These are phyloP conservation scores for Kuraishia ogatae DNA, from an alignment of 805 yeast genomes.

Conservation along the genomic window DNA sequence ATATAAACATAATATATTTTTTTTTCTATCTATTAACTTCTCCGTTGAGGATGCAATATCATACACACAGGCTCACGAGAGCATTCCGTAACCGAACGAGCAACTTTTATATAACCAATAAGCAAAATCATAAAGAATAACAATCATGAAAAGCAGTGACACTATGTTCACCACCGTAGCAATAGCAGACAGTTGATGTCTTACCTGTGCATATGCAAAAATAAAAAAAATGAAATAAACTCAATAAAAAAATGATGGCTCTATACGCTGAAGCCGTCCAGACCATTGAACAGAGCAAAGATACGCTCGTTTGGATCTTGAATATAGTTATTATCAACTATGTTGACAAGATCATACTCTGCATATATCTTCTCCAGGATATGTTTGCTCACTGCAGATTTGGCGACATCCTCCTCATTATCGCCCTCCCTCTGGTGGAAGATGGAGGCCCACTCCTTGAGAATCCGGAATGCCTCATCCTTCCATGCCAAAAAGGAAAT, in stretches of 20 bases:
- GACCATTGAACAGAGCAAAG: slow-evolving; percentile 40
- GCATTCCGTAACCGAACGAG: background rate
- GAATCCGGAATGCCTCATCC: slow-evolving; percentile 83
- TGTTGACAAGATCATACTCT: slow-evolving; percentile 69
- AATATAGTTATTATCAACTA: slow-evolving; percentile 81
- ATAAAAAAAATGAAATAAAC: background rate
- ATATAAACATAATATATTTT: too few relatives aligned
- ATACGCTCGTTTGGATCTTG: slow-evolving; percentile 42
- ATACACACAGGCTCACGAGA: background rate
- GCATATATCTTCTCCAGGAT: slow-evolving; percentile 40
- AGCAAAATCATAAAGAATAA: background rate
- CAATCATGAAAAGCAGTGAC: background rate
- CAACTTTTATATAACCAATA: background rate
- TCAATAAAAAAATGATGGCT: background rate
- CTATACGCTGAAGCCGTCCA: slow-evolving; percentile 3
- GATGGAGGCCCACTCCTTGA: slow-evolving; percentile 69
- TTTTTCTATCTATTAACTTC: background rate
- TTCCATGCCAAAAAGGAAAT: slow-evolving; percentile 94
- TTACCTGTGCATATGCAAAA: slow-evolving; percentile 6
- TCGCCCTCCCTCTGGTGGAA: slow-evolving; percentile 26
- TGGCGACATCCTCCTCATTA: background rate
- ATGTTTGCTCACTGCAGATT: slow-evolving; percentile 22
- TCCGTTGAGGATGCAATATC: background rate
- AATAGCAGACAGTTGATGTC: slow-evolving; percentile 7
- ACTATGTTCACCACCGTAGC: background rate